Percentiles rank a stretch among this genome's conserved stretches.
Evolutionary conservation across 2,329 filamentous ascomycete species (phyloP).

Genomic region (Talaromyces sp.): DNA sequence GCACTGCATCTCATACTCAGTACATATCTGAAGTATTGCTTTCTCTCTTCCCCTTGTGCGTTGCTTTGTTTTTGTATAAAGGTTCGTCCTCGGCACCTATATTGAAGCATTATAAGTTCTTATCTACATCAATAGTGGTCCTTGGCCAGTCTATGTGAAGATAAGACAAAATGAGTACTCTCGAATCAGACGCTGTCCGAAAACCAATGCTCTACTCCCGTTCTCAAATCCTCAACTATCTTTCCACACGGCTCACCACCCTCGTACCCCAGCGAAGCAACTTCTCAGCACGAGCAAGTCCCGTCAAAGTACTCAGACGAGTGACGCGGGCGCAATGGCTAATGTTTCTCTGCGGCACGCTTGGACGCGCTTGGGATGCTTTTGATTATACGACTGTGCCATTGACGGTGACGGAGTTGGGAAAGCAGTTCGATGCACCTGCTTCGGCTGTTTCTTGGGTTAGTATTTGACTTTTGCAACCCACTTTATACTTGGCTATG

Average conservation of each 20-base stretch:
- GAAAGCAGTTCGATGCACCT: conserved; percentile 48
- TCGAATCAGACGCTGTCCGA: background rate
- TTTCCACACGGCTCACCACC: conserved; percentile 30
- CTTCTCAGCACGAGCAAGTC: conserved; percentile 36
- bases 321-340: conserved; percentile 51
- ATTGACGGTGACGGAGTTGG: conserved; percentile 52
- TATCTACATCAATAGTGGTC: too few relatives aligned
- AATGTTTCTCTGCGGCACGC: conserved; percentile 41
- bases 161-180: background rate
- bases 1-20: background rate
- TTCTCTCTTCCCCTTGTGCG: background rate
- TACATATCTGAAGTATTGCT: background rate
- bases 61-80: background rate
- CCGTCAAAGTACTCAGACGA: conserved; percentile 42
- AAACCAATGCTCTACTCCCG: conserved; percentile 24
- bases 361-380: conserved; percentile 54
- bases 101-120: background rate
- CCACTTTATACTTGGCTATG: too few relatives aligned
- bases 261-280: conserved; percentile 27
- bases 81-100: background rate
- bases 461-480: background rate
- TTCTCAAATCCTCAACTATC: conserved; percentile 29
- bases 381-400: conserved; percentile 65
- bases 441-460: conserved; percentile 60
- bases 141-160: too few relatives aligned